phyloP scores from a whole-genome alignment of 495 filamentous ascomycete genomes.

The Pseudevernia furfuracea region DNA sequence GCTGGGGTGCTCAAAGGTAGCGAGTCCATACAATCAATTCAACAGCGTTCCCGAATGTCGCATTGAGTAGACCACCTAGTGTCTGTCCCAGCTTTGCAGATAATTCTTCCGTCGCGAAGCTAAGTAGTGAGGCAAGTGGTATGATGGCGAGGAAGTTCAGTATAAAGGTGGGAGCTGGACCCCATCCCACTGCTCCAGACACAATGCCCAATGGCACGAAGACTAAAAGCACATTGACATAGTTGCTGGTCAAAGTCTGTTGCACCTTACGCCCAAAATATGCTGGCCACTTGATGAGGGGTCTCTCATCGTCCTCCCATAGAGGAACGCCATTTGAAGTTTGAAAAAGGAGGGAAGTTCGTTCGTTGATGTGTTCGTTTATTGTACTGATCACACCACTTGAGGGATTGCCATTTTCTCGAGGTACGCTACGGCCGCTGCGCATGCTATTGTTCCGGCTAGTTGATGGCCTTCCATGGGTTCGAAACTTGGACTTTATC shows the following conservation, averaged over 20 bases:
- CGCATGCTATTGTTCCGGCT: slow-evolving; percentile 19
- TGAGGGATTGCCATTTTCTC: slow-evolving; percentile 2
- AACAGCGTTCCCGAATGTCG: slow-evolving; percentile 96
- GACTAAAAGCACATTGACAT: slow-evolving; percentile 78
- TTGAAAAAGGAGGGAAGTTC: slow-evolving; percentile 30
- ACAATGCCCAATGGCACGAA: slow-evolving; percentile 88
- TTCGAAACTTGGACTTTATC: slow-evolving; percentile 17
- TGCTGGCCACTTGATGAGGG: slow-evolving; percentile 52
- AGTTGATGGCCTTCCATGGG: slow-evolving; percentile 13
- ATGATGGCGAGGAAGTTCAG: slow-evolving; percentile 96
- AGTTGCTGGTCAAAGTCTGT: slow-evolving; percentile 54
- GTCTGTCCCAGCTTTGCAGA: slow-evolving; percentile 78
- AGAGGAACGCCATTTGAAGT: slow-evolving; percentile 18
- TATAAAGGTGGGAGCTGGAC: slow-evolving; percentile 68
- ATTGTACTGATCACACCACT: neutral
- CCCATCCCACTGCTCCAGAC: slow-evolving; percentile 63
- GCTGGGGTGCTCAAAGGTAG: neutral
- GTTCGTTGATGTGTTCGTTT: slow-evolving; percentile 22
- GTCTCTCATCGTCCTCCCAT: slow-evolving; percentile 30
- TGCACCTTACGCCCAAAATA: slow-evolving; percentile 44
- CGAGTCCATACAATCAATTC: slow-evolving; percentile 74
- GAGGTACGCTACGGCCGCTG: slow-evolving; percentile 15
- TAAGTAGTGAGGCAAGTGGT: slow-evolving; percentile 82
- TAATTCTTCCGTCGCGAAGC: slow-evolving; percentile 93
- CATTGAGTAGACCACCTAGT: slow-evolving; percentile 86